These are phyloP conservation scores for Coleophoma cylindrospora DNA, from an alignment of 2,329 filamentous ascomycete genomes.

Conservation along the genomic window DNA sequence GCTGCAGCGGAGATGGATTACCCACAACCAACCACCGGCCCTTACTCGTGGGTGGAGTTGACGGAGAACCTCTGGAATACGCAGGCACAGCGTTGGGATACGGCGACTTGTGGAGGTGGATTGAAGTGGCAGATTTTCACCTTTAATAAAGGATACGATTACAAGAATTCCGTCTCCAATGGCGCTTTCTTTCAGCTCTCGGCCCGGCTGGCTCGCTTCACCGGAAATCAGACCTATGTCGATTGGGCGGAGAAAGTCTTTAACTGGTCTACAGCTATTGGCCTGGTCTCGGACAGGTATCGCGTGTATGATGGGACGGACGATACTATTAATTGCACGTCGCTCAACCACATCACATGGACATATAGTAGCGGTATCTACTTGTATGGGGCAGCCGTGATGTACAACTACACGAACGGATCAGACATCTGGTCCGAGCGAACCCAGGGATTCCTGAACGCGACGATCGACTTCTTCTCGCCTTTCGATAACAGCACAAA, in stretches of 20 bases:
- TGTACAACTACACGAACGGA: constrained; percentile 54
- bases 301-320: constrained; percentile 60
- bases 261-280: constrained; percentile 55
- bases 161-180: constrained; percentile 80
- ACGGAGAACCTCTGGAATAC: constrained; percentile 68
- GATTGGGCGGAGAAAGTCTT: constrained; percentile 65
- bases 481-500: constrained; percentile 46
- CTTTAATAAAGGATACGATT: constrained; percentile 71
- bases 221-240: constrained; percentile 58
- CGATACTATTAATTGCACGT: constrained; percentile 43
- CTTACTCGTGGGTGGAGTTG: constrained; percentile 63
- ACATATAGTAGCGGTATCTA: constrained; percentile 63
- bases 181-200: constrained; percentile 80
- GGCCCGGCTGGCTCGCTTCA: constrained; percentile 67
- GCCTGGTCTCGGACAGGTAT: constrained; percentile 50
- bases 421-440: constrained; percentile 49
- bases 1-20: constrained; percentile 65
- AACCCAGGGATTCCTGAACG: constrained; percentile 45
- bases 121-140: constrained; percentile 78
- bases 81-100: constrained; percentile 68
- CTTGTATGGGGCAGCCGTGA: constrained; percentile 57
- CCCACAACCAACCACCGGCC: constrained; percentile 48
- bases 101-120: constrained; percentile 61
- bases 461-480: constrained; percentile 47
- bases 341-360: constrained; percentile 51